Evolutionary conservation across 495 filamentous ascomycete species (phyloP), one percentile per base, ranked within the genome.

Genomic region (Physcia stellaris): DNA sequence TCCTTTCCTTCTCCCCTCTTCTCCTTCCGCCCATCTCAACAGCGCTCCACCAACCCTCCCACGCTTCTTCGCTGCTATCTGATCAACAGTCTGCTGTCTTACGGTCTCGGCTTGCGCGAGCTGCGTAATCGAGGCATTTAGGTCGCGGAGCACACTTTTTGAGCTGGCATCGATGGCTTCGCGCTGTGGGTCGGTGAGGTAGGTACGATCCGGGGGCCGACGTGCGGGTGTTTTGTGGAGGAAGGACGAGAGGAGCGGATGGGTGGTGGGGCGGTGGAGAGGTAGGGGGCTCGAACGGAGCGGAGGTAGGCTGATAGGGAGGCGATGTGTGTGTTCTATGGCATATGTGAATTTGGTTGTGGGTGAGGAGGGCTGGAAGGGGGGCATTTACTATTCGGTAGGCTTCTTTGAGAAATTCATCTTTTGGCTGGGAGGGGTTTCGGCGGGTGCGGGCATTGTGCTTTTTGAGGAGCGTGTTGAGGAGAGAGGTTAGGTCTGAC

Each of bases 341-440:
- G 40, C 39, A n/a, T 41, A 40, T 37, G 24, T 37, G 24, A 0
- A 32, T 35, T 9, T 32, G 4, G 40, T 26, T 23, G 16, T 17
- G 21, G 35, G 42, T 39, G 24, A 27, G 32, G 38, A 39, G 18
- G 37, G 29, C 24, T 18, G 20, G 37, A n/a, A n/a, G n/a, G 18
- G 43, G 34, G 28, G 42, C 42, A 27, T 17, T 36, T 61, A 92
- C 90, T 50, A 98, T 98, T 59, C 78, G 73, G 60, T 94, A 85
- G 33, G 90, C 90, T 64, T 96, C 92, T 59, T 90, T 87, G 23
- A 98, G 68, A 55, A 96, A 98, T 60, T 84, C 82, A 54, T 95
- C 85, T 35, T 82, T 63, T 24, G 61, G 66, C 43, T 73, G 66
- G 5, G 68, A 52, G 34, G 57, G 56, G 35, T 57, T 62, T 16